Conservation (phyloP, 192 early-diverging fungal genomes). For the Rhizophagus sp. region DNA sequence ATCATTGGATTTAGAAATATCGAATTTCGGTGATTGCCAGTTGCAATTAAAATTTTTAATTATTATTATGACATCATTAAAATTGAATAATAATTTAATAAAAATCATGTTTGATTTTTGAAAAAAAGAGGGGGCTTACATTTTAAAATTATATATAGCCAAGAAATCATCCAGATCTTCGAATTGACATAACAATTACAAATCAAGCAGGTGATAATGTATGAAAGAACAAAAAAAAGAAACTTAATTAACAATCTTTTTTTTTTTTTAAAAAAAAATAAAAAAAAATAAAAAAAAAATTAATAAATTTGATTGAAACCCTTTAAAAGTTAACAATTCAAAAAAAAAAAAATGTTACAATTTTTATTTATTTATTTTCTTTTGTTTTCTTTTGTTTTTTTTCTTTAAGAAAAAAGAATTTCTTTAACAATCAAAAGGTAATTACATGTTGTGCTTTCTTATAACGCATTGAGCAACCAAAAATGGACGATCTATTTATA, state of each 20-base stretch:
- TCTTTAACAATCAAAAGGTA: too few relatives aligned
- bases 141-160: too few relatives aligned
- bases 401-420: too few relatives aligned
- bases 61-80: neutral
- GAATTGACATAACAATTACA: neutral
- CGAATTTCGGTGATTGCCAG: too few relatives aligned
- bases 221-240: neutral
- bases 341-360: neutral
- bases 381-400: neutral
- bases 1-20: neutral
- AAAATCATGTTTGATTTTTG: neutral
- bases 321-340: constrained; percentile 2
- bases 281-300: neutral
- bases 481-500: too few relatives aligned
- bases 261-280: neutral
- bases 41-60: neutral
- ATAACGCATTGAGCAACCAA: too few relatives aligned
- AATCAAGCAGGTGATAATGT: neutral
- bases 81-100: neutral
- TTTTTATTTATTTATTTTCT: neutral
- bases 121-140: neutral
- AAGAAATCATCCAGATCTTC: neutral
- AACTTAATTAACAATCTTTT: neutral
- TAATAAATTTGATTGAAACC: neutral
- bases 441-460: too few relatives aligned